phyloP scores from a whole-genome alignment of 2,329 filamentous ascomycete species.

The Fusarium sp. region DNA sequence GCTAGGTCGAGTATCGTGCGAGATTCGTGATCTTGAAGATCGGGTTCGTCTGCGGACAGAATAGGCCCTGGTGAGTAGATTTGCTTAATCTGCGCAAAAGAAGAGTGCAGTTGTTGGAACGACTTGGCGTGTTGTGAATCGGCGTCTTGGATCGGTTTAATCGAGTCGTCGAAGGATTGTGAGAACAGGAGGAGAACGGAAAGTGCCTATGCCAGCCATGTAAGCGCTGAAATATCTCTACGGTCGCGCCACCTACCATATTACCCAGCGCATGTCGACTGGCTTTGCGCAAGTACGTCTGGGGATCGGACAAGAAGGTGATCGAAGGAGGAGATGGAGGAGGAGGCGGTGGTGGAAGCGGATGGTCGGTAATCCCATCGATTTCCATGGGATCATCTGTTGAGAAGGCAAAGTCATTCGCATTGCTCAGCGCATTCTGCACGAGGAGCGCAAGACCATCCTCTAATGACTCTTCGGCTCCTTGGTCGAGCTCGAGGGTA shows the following conservation, averaged over 20 bases:
- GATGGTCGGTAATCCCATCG: slow-evolving; percentile 50
- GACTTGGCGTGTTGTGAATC: slow-evolving; percentile 52
- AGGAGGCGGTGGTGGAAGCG: slow-evolving; percentile 41
- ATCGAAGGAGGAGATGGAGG: slow-evolving; percentile 46
- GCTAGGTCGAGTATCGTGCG: slow-evolving; percentile 59
- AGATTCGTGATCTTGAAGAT: slow-evolving; percentile 51
- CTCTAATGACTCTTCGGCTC: slow-evolving; percentile 50
- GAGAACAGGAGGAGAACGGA: slow-evolving; percentile 56
- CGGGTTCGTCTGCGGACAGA: slow-evolving; percentile 53
- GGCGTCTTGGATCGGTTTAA: slow-evolving; percentile 51
- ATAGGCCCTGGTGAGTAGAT: slow-evolving; percentile 53
- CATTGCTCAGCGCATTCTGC: slow-evolving; percentile 57
- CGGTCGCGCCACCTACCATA: slow-evolving; percentile 51
- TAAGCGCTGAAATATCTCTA: slow-evolving; percentile 25
- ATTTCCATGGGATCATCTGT: slow-evolving; percentile 53
- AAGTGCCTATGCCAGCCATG: slow-evolving; percentile 51
- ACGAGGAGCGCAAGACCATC: slow-evolving; percentile 55
- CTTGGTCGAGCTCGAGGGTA: slow-evolving; percentile 38
- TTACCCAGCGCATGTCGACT: slow-evolving; percentile 57
- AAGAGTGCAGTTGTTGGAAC: slow-evolving; percentile 50
- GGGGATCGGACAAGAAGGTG: slow-evolving; percentile 54
- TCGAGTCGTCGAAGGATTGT: slow-evolving; percentile 55
- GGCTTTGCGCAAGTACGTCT: slow-evolving; percentile 54
- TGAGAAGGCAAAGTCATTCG: slow-evolving; percentile 55
- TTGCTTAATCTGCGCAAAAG: slow-evolving; percentile 52